Percentiles rank a stretch among this genome's conserved stretches.
These are phyloP conservation scores for Spathaspora arborariae DNA, from an alignment of 805 yeast species.

Conservation along the genomic window DNA sequence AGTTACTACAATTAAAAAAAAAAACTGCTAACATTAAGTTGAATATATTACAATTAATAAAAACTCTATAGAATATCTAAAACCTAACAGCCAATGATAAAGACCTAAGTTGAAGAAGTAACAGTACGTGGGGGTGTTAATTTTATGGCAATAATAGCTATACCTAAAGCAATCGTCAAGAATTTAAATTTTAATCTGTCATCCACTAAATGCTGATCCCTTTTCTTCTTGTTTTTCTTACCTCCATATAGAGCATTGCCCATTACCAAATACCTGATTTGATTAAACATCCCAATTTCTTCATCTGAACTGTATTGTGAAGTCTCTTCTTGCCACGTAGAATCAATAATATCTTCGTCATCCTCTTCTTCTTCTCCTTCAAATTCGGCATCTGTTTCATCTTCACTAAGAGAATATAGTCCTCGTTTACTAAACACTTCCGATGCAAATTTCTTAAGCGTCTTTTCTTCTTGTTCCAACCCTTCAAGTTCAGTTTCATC, in stretches of 20 bases:
- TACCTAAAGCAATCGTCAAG: constrained; percentile 40
- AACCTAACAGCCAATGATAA: neutral
- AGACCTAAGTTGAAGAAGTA: neutral
- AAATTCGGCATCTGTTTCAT: constrained; percentile 1
- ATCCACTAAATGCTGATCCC: constrained; percentile 27
- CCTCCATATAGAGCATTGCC: constrained; percentile 16
- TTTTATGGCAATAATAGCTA: constrained; percentile 35
- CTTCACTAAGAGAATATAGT: constrained; percentile 1
- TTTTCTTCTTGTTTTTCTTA: constrained; percentile 9
- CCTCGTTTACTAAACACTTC: constrained; percentile 22
- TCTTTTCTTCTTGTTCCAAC: constrained; percentile 9
- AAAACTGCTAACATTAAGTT: no score
- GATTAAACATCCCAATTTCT: constrained; percentile 27
- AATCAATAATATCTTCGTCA: constrained; percentile 12
- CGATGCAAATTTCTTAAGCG: constrained; percentile 33
- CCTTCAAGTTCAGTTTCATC: neutral
- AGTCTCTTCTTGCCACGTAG: constrained; percentile 3
- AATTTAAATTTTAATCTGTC: constrained; percentile 41
- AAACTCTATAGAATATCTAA: neutral
- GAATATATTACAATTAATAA: neutral
- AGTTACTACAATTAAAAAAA: no score
- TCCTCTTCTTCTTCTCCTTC: constrained; percentile 11
- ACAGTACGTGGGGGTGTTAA: constrained; percentile 21
- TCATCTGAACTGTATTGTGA: constrained; percentile 11
- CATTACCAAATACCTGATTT: constrained; percentile 30